Conservation (phyloP, 169 alveolate genomes). For the Perkinsus chesapeaki region DNA sequence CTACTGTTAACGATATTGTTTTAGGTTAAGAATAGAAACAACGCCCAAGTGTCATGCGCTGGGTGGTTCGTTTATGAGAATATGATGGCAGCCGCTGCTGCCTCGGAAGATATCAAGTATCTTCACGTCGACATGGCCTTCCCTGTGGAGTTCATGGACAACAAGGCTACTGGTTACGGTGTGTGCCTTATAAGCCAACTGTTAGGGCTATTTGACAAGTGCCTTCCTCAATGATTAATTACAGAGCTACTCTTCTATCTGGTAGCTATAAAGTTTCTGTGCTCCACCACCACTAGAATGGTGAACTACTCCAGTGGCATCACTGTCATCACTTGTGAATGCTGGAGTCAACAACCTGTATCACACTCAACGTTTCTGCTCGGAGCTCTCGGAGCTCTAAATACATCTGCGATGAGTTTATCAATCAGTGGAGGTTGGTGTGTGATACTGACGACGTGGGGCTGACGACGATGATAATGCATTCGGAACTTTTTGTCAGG, state of each 20-base stretch:
- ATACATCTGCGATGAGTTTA: too few species aligned
- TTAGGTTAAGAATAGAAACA: background rate
- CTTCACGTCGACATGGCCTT: background rate
- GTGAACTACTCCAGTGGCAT: background rate
- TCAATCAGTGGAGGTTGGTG: too few species aligned
- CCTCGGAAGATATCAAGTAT: background rate
- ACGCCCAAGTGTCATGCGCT: background rate
- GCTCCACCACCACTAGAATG: background rate
- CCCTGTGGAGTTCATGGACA: background rate
- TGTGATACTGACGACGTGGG: too few species aligned
- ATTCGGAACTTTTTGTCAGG: too few species aligned
- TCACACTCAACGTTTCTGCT: too few species aligned
- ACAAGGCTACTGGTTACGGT: conserved; percentile 6
- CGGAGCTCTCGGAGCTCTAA: too few species aligned
- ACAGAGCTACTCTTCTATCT: background rate
- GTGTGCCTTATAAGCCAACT: background rate
- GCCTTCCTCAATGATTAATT: background rate
- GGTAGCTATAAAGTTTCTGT: background rate
- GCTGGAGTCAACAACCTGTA: too few species aligned
- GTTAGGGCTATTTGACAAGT: background rate
- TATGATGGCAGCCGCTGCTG: background rate
- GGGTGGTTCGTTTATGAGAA: background rate
- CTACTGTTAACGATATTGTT: background rate
- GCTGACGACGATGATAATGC: too few species aligned
- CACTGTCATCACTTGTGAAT: background rate